Conservation (phyloP, 148 eudicot genomes). For the Pharnaceum exiguum region DNA sequence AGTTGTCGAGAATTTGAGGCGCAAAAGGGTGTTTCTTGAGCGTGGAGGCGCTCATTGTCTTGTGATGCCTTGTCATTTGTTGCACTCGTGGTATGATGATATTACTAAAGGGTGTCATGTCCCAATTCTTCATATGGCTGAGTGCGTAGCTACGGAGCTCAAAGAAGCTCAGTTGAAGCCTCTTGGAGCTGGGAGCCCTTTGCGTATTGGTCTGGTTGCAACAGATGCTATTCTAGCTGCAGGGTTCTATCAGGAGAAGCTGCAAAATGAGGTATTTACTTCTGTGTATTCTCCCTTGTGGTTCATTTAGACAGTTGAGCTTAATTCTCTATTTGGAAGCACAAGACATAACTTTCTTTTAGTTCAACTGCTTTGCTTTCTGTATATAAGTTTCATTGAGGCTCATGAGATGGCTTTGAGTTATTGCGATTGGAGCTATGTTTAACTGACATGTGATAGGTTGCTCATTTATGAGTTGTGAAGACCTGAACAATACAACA, state of each 20-base stretch:
- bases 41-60: conserved; percentile 67
- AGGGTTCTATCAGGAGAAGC: conserved; percentile 58
- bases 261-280: conserved; percentile 59
- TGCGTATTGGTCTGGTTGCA: conserved; percentile 59
- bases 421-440: no score
- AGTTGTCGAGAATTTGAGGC: conserved; percentile 40
- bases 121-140: conserved; percentile 71
- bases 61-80: conserved; percentile 73
- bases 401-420: no score
- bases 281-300: not conserved
- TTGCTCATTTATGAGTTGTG: no score
- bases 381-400: no score
- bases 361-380: no score
- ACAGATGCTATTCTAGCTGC: conserved; percentile 38
- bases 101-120: conserved; percentile 48
- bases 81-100: conserved; percentile 64
- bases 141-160: conserved; percentile 76
- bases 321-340: not conserved
- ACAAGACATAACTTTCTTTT: no score
- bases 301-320: not conserved
- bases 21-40: conserved; percentile 56
- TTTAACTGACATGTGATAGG: no score
- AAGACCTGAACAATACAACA: no score
- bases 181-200: conserved; percentile 59
- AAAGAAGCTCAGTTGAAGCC: conserved; percentile 73